Evolutionary conservation across 768 basidiomycete species (phyloP), one percentile per base, ranked within the genome.

Genomic region (Panaeolus papilionaceus): DNA sequence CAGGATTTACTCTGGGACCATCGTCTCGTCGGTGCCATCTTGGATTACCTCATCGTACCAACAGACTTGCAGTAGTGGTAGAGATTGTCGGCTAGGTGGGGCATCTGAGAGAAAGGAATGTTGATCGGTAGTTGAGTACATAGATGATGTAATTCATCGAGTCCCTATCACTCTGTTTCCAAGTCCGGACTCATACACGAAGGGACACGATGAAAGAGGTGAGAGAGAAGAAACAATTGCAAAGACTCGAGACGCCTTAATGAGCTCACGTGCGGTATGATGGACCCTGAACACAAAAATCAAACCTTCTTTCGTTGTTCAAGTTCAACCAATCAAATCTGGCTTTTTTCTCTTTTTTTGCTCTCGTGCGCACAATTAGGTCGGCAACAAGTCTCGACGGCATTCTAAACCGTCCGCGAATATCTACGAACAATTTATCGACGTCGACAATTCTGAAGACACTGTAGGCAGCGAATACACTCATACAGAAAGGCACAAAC

Each of bases 401-500:
- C 3, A 86, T 83, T 64, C 85, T 99, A 65, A 89, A 88, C 72
- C 88, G 88, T 65, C 98, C 98, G 1, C 86, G 98, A 70, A 96
- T 79, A 98, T 98, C 72, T 99, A 99, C 77, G 98, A 99, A 79
- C 87, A 98, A 71, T 99, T 99, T 74, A 92, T 99, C 72, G 96
- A 98, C 70, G 96, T 98, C 33, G 96, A 97, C 72, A 98, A 98
- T 76, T 92, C 93, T 26, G 98, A 99, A 79, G 98, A 99, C 78
- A 99, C 98, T 0, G 94, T 99, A 39, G 98, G 98, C 9, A 89
- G 89, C 62, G 91, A 95, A 64, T 99, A 96, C 75, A 95, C 95
- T 8, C 98, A 99, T 78, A 98, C 98, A 20, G 98, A 99, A 80
- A 98, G 97, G 2, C 91, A 98, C 71, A 99, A 98, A 80, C 99